phyloP scores from a whole-genome alignment of 805 yeast species.

The Pichia californica region DNA sequence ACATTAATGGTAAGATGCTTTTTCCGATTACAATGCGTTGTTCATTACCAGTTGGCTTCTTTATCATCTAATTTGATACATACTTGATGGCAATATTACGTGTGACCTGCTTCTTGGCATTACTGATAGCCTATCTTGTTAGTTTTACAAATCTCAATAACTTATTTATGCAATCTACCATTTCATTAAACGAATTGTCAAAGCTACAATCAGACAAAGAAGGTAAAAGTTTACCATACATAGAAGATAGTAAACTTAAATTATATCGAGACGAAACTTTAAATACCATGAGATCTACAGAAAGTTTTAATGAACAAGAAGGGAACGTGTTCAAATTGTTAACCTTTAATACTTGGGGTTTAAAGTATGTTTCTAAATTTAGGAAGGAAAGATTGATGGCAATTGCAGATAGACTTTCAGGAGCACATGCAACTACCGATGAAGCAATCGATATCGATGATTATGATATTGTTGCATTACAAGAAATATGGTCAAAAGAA shows the following conservation, averaged over 20 bases:
- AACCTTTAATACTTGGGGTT: slow-evolving; percentile 84
- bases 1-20: too few relatives aligned
- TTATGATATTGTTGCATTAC: slow-evolving; percentile 87
- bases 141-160: neutral
- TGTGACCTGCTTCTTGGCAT: neutral
- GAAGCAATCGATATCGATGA: slow-evolving; percentile 25
- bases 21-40: too few relatives aligned
- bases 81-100: neutral
- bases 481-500: slow-evolving; percentile 84
- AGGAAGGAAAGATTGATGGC: slow-evolving; percentile 62
- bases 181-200: neutral
- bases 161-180: slow-evolving; percentile 3
- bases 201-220: neutral
- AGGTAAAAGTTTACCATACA: neutral
- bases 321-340: slow-evolving; percentile 39
- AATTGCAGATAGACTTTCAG: slow-evolving; percentile 60
- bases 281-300: neutral
- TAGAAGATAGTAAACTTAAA: neutral
- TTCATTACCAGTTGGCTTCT: too few relatives aligned
- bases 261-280: neutral
- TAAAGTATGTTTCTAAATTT: slow-evolving; percentile 72
- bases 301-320: slow-evolving; percentile 1
- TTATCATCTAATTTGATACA: too few relatives aligned
- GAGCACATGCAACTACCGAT: slow-evolving; percentile 22
- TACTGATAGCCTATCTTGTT: neutral